Evolutionary conservation across 352 stramenopile genomes (phyloP), one percentile per base, ranked within the genome.

Genomic region (Pythium scleroteichum): DNA sequence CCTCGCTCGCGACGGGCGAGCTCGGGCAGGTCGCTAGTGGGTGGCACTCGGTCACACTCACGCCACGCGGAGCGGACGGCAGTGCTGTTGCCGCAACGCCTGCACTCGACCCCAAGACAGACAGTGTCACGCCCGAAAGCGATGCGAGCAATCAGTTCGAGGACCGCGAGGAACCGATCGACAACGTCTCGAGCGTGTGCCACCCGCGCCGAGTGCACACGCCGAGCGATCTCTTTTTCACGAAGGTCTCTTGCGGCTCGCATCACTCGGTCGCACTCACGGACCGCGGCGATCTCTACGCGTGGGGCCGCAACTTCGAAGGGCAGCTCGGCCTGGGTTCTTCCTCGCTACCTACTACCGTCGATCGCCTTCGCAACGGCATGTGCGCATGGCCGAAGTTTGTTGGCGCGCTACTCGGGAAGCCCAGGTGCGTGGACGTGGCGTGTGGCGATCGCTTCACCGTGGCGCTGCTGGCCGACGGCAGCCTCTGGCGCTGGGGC

Each of bases 231-330:
- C 66, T 87, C 1, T 75, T 82, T 23, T 85, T 91, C 58, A 64
- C 58, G 19, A 74, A 79, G 24, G 56, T 96, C 17, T 74, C 81
- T 17, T 97, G 88, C 41, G 91, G 88, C 17, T 59, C 66, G 24
- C 55, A 73, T 24, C 91, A 97, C 54, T 83, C 75, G 4, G 80
- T 77, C 46, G 87, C 87, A 2, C 27, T 96, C 49, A 95, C 86
- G 0, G 59, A 85, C n/a, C 75, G 66, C 23, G 88, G 89, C 17
- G 89, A 96, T 45, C 32, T 97, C 22, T 97, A 96, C 68, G 91
- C 89, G 4, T 97, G 90, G 90, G 90, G 91, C 2, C 66, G 87
- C 16, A 95, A 94, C 58, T 85, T 81, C 16, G 86, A 97, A 62
- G 90, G 88, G 0, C 89, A 97, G 47, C 77, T 96, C 7, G 91